Base-by-base conservation (phyloP, 2,329 filamentous ascomycete species). In the Shiraia bambusicola region DNA sequence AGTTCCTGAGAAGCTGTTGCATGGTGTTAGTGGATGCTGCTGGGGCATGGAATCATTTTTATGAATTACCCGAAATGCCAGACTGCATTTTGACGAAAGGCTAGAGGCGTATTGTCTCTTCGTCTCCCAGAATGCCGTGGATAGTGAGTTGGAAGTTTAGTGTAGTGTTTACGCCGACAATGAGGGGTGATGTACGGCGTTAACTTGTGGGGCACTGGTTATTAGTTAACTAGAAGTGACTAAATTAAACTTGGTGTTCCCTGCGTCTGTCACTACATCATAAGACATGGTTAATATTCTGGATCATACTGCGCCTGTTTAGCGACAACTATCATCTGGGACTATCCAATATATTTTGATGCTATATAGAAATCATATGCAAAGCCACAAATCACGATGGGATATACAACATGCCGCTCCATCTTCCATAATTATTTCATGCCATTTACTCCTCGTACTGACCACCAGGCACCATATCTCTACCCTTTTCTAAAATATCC, bases 31-130 rank as follows among this genome's bases (percentile, higher is more conserved):
- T 22, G 8, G 8, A 8, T 22, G 8, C 4, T 22, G 19, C 8
- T 22, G 19, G 8, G 19, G 19, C 19, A 5, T 22, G 19, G 8
- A 22, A n/a, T n/a, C n/a, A n/a, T n/a, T n/a, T n/a, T n/a, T n/a
- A n/a, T n/a, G n/a, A n/a, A n/a, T n/a, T 75, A 85, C 85, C 85
- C 70, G 84, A 81, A 57, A 89, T 89, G 69, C 86, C 86, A 26
- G 86, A 89, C 75, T 90, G 86, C 86, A 89, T 89, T 40, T 56
- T 78, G 44, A 17, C 19, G 15, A n/a, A 5, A 12, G 13, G 12
- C 11, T 14, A 11, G 11, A 10, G 5, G 4, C 19, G 6, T 27
- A 13, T 6, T 7, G 13, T 12, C 25, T 17, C 6, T 32, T 5
- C 9, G 4, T 11, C 9, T 4, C 3, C 32, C 14, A 15, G 28